Evolutionary conservation across 169 alveolate species (phyloP).

Genomic region (Perkinsus olseni): DNA sequence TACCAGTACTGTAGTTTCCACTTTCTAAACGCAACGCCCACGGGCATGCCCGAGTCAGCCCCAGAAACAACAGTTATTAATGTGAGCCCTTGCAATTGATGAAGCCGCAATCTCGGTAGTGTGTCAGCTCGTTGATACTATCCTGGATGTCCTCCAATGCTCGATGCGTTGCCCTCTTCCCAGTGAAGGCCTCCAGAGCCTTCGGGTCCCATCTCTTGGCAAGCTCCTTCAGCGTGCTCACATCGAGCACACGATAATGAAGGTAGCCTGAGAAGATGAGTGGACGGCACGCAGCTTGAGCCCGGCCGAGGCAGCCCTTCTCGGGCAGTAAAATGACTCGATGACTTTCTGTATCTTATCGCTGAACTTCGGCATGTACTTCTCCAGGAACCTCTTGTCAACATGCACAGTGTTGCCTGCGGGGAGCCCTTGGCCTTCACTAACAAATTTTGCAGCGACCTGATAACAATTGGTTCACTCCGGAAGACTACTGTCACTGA

Average conservation of each 20-base stretch:
- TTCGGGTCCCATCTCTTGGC: slow-evolving; percentile 41
- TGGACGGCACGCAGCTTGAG: not conserved
- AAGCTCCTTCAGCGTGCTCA: slow-evolving; percentile 48
- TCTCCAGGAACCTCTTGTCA: slow-evolving; percentile 52
- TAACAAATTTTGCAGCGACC: slow-evolving; percentile 14
- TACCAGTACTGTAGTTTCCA: too few relatives aligned
- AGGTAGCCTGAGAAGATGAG: slow-evolving; percentile 26
- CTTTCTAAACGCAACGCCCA: too few relatives aligned
- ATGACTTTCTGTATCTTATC: not conserved
- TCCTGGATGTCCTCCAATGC: slow-evolving; percentile 64
- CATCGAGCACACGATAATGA: slow-evolving; percentile 58
- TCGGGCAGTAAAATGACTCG: too few relatives aligned
- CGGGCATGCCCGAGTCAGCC: too few relatives aligned
- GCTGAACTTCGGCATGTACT: slow-evolving; percentile 49
- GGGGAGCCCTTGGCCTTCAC: slow-evolving; percentile 20
- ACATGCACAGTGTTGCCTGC: slow-evolving; percentile 64
- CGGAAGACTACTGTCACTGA: too few relatives aligned
- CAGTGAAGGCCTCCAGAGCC: slow-evolving; percentile 18
- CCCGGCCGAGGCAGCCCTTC: too few relatives aligned
- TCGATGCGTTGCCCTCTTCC: slow-evolving; percentile 46
- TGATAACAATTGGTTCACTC: too few relatives aligned
- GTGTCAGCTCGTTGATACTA: slow-evolving; percentile 56
- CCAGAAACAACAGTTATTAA: too few relatives aligned
- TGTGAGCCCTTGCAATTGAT: not conserved
- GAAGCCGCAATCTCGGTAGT: slow-evolving; percentile 22